phyloP scores from a whole-genome alignment of 495 filamentous ascomycete genomes.

The Xylaria scruposa region DNA sequence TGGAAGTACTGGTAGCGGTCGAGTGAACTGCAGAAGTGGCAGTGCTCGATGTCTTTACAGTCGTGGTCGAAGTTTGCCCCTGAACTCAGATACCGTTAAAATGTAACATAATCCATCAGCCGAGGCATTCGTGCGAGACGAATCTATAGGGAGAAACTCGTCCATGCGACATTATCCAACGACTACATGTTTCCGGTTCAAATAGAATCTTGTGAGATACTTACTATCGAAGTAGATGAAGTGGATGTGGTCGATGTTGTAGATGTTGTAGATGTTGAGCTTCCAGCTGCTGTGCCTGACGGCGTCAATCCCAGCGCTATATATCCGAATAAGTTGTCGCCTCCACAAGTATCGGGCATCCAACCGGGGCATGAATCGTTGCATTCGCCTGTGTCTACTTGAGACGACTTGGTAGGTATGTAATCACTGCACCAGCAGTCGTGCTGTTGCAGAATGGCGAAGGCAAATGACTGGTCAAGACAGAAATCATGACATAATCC shows the following conservation, averaged over 20 bases:
- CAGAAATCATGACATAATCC: constrained; percentile 53
- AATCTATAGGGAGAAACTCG: background rate
- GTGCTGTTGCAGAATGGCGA: constrained; percentile 47
- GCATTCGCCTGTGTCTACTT: constrained; percentile 45
- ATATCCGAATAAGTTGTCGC: constrained; percentile 48
- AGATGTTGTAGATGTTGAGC: constrained; percentile 19
- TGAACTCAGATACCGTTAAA: constrained; percentile 42
- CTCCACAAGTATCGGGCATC: constrained; percentile 50
- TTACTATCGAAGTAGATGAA: constrained; percentile 34
- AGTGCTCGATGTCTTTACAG: constrained; percentile 35
- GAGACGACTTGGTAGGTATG: constrained; percentile 40
- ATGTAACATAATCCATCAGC: constrained; percentile 13
- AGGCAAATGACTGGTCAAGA: constrained; percentile 37
- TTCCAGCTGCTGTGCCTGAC: constrained; percentile 38
- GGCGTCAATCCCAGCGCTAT: constrained; percentile 39
- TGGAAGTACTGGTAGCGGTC: constrained; percentile 9
- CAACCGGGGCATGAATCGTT: constrained; percentile 49
- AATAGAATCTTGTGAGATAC: constrained; percentile 8
- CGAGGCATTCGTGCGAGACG: background rate
- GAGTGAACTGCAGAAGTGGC: constrained; percentile 12
- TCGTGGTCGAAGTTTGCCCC: constrained; percentile 42
- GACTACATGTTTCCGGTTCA: background rate
- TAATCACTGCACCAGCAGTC: constrained; percentile 55
- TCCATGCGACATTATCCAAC: constrained; percentile 2
- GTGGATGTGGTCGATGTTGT: background rate